Conservation (phyloP, 371 early-diverging fungal species). For the Polyrhizophydium stewartii region DNA sequence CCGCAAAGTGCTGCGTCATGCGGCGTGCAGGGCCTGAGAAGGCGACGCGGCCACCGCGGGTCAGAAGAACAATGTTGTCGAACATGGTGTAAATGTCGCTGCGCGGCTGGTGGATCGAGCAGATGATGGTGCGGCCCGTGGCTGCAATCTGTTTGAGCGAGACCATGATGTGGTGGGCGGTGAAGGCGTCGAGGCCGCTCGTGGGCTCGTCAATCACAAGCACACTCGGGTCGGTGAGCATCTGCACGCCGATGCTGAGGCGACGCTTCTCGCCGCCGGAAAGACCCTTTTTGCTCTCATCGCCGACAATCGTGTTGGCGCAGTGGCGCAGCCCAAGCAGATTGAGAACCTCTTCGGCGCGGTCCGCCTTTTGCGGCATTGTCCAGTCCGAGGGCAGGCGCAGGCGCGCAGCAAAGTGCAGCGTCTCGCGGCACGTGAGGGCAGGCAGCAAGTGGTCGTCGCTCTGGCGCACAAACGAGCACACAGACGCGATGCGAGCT, state of each 20-base stretch:
- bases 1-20: constrained; percentile 14
- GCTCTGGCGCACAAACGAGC: constrained; percentile 33
- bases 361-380: constrained; percentile 23
- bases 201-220: constrained; percentile 56
- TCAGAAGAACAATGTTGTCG: constrained; percentile 81
- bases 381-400: constrained; percentile 45
- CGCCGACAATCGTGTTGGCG: constrained; percentile 35
- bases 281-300: constrained; percentile 25
- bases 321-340: constrained; percentile 36
- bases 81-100: constrained; percentile 87
- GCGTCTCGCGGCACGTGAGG: constrained; percentile 81
- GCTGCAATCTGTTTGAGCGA: constrained; percentile 78
- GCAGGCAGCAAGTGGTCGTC: constrained; percentile 37
- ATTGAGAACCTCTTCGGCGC: constrained; percentile 58
- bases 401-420: constrained; percentile 81
- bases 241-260: constrained; percentile 44
- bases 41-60: constrained; percentile 70
- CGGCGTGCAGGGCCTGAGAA: constrained; percentile 64
- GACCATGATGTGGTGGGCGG: constrained; percentile 86
- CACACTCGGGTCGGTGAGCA: constrained; percentile 44
- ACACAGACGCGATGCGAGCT: constrained; percentile 22
- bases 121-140: constrained; percentile 80
- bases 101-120: constrained; percentile 90
- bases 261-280: constrained; percentile 57
- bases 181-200: constrained; percentile 84